Evolutionary conservation across 768 basidiomycete species (phyloP).

Genomic region (Boletus tomentosulus): DNA sequence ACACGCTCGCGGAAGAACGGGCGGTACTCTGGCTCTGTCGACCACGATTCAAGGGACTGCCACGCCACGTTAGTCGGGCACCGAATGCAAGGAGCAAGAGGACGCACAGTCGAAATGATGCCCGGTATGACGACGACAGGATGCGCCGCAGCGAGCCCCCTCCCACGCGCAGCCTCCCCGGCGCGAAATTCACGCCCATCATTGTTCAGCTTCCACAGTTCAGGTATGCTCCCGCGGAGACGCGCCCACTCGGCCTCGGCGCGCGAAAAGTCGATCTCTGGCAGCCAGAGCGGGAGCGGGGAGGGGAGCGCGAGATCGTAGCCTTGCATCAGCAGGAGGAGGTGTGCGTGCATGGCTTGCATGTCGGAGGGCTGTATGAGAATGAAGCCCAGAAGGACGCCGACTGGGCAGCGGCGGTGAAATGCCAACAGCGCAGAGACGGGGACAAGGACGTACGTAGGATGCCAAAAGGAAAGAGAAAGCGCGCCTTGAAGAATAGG

Average conservation of each 20-base stretch:
- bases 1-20: constrained; percentile 89
- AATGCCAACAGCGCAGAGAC: not conserved
- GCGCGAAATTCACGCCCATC: constrained; percentile 80
- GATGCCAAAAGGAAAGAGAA: constrained; percentile 74
- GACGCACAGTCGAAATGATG: constrained; percentile 48
- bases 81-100: not conserved
- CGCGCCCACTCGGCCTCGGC: constrained; percentile 71
- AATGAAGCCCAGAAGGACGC: constrained; percentile 57
- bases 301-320: constrained; percentile 41
- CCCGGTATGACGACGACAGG: constrained; percentile 89
- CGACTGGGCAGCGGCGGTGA: constrained; percentile 41
- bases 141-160: constrained; percentile 63
- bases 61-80: not conserved
- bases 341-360: constrained; percentile 62
- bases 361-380: constrained; percentile 66
- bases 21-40: constrained; percentile 78
- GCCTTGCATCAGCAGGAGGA: constrained; percentile 62
- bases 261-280: constrained; percentile 61
- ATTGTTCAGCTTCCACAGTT: constrained; percentile 76
- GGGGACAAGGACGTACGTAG: constrained; percentile 38
- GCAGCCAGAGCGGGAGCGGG: constrained; percentile 45
- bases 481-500: constrained; percentile 36
- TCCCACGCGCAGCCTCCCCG: constrained; percentile 61
- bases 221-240: constrained; percentile 65
- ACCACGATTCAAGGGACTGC: constrained; percentile 90